Conservation (phyloP, 2,329 filamentous ascomycete genomes). For the Colletotrichum destructivum region DNA sequence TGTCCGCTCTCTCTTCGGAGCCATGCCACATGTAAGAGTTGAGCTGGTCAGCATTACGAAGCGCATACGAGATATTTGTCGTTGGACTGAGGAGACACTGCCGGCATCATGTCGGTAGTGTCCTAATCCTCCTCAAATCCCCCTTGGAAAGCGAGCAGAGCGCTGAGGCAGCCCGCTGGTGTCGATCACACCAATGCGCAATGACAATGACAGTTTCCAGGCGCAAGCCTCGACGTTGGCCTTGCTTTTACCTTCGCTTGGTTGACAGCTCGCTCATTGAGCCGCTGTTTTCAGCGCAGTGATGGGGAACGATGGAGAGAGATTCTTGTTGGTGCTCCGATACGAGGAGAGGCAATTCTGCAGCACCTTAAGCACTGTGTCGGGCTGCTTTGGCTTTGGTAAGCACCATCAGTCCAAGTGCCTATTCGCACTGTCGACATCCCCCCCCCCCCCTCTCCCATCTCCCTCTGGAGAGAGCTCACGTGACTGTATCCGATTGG, state of each 20-base stretch:
- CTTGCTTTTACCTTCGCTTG: constrained; percentile 16
- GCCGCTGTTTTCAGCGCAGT: neutral
- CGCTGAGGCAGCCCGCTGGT: neutral
- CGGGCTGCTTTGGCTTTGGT: constrained; percentile 34
- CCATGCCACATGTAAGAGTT: neutral
- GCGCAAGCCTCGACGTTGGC: neutral
- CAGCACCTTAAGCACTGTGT: neutral
- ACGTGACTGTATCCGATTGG: too few species aligned
- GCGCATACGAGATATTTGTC: neutral
- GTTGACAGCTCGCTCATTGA: neutral
- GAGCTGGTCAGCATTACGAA: constrained; percentile 20
- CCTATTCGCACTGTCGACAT: constrained; percentile 19
- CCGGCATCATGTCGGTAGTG: too few species aligned
- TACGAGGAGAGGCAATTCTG: constrained; percentile 22
- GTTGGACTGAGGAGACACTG: neutral
- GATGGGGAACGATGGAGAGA: neutral
- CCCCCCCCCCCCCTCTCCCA: constrained; percentile 11
- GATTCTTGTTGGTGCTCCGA: neutral
- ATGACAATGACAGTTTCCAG: neutral
- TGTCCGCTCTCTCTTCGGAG: neutral
- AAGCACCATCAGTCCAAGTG: neutral
- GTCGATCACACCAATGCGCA: too few species aligned
- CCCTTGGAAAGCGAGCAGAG: too few species aligned
- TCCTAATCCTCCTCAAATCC: too few species aligned
- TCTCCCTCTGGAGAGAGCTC: too few species aligned